Percentiles rank a stretch among this genome's conserved stretches.
These are phyloP conservation scores for Neopestalotiopsis sp. DNA, from an alignment of 2,329 filamentous ascomycete genomes.

Conservation along the genomic window DNA sequence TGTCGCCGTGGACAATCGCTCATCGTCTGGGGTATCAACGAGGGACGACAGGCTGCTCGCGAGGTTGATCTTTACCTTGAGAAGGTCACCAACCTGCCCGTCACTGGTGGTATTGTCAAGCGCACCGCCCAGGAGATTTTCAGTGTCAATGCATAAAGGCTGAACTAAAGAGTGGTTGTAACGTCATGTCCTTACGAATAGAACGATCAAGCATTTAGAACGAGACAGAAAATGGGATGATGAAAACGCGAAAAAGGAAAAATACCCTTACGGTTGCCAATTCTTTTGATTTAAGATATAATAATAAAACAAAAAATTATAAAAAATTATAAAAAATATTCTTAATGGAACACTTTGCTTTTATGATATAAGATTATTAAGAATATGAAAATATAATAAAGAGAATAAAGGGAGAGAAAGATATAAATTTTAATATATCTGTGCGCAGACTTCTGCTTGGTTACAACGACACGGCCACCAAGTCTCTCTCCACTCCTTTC, in stretches of 20 bases:
- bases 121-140: conserved; percentile 76
- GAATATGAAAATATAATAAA: no score
- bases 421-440: no score
- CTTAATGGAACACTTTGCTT: background rate
- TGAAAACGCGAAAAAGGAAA: background rate
- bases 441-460: no score
- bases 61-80: conserved; percentile 91
- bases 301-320: no score
- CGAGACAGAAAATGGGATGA: background rate
- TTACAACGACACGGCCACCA: conserved; percentile 85
- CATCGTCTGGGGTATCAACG: conserved; percentile 98
- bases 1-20: conserved; percentile 93
- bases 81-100: conserved; percentile 78
- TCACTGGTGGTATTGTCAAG: conserved; percentile 93
- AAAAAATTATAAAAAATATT: no score
- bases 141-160: conserved; percentile 30
- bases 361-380: no score
- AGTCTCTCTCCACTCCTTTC: no score
- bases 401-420: no score
- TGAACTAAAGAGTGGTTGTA: conserved; percentile 2
- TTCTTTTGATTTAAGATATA: background rate
- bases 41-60: conserved; percentile 89
- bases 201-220: background rate
- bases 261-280: background rate
- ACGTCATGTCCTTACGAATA: conserved; percentile 15